Evolutionary conservation across 768 basidiomycete species (phyloP).

Genomic region (Fibroporia radiculosa): DNA sequence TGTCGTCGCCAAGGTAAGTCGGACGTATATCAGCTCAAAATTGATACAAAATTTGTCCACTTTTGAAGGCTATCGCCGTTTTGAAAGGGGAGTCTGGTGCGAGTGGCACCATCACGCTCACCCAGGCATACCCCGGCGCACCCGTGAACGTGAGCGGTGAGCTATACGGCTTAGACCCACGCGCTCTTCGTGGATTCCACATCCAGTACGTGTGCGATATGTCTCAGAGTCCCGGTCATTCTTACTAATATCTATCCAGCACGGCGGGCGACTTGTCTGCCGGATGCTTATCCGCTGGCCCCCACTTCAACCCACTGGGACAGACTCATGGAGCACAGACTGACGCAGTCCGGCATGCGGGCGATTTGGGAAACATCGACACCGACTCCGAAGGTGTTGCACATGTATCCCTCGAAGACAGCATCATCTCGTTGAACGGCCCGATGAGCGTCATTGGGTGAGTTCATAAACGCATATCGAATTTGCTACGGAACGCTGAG

Average conservation of each 20-base stretch:
- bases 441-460: slow-evolving; percentile 64
- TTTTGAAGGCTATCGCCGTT: slow-evolving; percentile 51
- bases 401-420: slow-evolving; percentile 50
- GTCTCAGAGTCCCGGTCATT: neutral
- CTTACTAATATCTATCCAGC: neutral
- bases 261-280: slow-evolving; percentile 51
- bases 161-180: slow-evolving; percentile 51
- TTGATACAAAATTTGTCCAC: no score
- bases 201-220: slow-evolving; percentile 49
- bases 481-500: no score
- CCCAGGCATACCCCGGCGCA: slow-evolving; percentile 39
- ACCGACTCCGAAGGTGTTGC: slow-evolving; percentile 53
- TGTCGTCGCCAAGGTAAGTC: slow-evolving; percentile 13
- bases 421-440: slow-evolving; percentile 59
- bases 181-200: slow-evolving; percentile 66
- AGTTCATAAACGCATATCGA: no score
- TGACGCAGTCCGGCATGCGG: slow-evolving; percentile 56
- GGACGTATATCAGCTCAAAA: no score
- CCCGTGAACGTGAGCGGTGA: slow-evolving; percentile 58
- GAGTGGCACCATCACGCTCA: slow-evolving; percentile 58
- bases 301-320: slow-evolving; percentile 71
- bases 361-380: slow-evolving; percentile 70
- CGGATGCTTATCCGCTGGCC: slow-evolving; percentile 63
- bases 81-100: slow-evolving; percentile 55
- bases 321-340: slow-evolving; percentile 59